phyloP scores from a whole-genome alignment of 1,284 basidiomycete genomes.

The Cerrena zonata region DNA sequence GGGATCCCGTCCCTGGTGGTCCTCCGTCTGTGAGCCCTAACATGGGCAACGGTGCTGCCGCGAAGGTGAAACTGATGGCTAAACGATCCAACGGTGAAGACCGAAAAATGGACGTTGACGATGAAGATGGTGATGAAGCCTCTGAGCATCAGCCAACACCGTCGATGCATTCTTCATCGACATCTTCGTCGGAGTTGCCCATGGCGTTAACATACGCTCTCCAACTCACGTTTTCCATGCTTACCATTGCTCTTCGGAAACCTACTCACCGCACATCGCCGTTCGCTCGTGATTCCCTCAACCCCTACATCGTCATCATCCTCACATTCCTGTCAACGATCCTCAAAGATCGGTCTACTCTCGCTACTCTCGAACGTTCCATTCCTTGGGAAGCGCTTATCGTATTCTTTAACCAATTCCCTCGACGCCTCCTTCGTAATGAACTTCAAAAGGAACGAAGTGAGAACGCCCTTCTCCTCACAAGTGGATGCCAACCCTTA shows the following conservation, averaged over 20 bases:
- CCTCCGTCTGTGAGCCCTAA: slow-evolving; percentile 12
- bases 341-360: slow-evolving; percentile 57
- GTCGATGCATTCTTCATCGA: slow-evolving; percentile 11
- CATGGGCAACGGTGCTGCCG: slow-evolving; percentile 16
- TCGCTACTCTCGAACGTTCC: slow-evolving; percentile 61
- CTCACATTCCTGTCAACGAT: slow-evolving; percentile 84
- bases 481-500: slow-evolving; percentile 63
- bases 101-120: slow-evolving; percentile 70
- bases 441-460: slow-evolving; percentile 25
- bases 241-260: slow-evolving; percentile 66
- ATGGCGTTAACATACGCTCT: slow-evolving; percentile 68
- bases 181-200: slow-evolving; percentile 40
- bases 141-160: slow-evolving; percentile 9
- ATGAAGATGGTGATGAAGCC: slow-evolving; percentile 18
- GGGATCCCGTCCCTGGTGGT: slow-evolving; percentile 6
- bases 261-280: slow-evolving; percentile 57
- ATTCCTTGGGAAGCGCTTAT: slow-evolving; percentile 84
- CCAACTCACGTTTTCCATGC: slow-evolving; percentile 75
- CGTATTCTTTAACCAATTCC: slow-evolving; percentile 57
- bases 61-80: slow-evolving; percentile 31
- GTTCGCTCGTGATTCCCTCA: slow-evolving; percentile 57
- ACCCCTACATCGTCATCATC: slow-evolving; percentile 82
- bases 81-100: slow-evolving; percentile 39
- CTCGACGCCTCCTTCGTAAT: slow-evolving; percentile 44
- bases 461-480: slow-evolving; percentile 42